These are phyloP conservation scores for Chenopodium berlandieri DNA, from an alignment of 148 eudicot species.

Conservation along the genomic window DNA sequence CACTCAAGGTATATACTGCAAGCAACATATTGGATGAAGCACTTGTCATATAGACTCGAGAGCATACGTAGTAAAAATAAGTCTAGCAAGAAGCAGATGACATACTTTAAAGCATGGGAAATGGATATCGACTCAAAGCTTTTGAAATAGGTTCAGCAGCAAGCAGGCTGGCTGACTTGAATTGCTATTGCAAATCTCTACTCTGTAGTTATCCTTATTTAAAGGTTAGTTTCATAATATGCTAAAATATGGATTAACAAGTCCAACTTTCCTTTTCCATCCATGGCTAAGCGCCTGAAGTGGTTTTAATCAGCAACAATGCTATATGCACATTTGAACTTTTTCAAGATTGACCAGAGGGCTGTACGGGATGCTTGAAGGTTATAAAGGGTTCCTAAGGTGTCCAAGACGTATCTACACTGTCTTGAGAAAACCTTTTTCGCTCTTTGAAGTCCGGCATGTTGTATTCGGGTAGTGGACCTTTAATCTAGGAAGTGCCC, in stretches of 20 bases:
- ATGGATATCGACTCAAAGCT: constrained; percentile 71
- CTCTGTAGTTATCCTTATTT: constrained; percentile 26
- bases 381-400: not conserved
- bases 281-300: too few relatives aligned
- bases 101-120: constrained; percentile 82
- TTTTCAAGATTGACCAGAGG: not conserved
- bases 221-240: constrained; percentile 50
- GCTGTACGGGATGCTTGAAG: not conserved
- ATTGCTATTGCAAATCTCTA: constrained; percentile 28
- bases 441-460: not conserved
- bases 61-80: not conserved
- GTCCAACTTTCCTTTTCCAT: not conserved
- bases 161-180: constrained; percentile 31
- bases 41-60: not conserved
- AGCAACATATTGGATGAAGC: not conserved
- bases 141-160: constrained; percentile 68
- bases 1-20: not conserved
- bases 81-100: not conserved
- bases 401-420: not conserved
- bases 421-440: not conserved
- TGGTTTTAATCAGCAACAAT: not conserved
- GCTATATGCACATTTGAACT: not conserved
- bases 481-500: not conserved
- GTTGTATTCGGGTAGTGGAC: not conserved
- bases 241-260: constrained; percentile 8